These are phyloP conservation scores for Fusarium udum DNA, from an alignment of 2,329 filamentous ascomycete genomes.

Conservation along the genomic window DNA sequence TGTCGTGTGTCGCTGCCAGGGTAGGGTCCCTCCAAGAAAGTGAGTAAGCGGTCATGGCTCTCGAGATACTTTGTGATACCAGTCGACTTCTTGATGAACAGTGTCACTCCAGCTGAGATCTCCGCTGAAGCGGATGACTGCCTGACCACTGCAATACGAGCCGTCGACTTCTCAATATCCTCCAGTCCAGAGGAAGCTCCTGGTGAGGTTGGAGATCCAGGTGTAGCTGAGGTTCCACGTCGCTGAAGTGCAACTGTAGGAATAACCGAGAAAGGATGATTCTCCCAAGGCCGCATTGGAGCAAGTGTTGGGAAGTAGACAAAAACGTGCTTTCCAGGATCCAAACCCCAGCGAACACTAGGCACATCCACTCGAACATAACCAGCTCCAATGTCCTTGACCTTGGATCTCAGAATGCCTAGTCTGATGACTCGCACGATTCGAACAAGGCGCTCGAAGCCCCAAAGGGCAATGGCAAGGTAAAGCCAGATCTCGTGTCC, in stretches of 20 bases:
- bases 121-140: not conserved
- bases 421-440: constrained; percentile 30
- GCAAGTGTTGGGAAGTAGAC: constrained; percentile 16
- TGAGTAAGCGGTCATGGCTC: constrained; percentile 9
- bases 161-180: not conserved
- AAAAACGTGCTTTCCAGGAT: constrained; percentile 11
- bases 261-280: constrained; percentile 13
- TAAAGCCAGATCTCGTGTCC: constrained; percentile 54
- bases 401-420: constrained; percentile 33
- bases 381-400: constrained; percentile 9
- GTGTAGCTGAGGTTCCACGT: not conserved
- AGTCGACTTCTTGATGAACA: constrained; percentile 5
- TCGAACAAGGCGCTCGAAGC: constrained; percentile 43
- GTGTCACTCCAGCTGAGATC: not conserved
- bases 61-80: constrained; percentile 7
- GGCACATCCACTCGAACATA: not conserved
- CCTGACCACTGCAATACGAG: not conserved
- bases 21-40: not conserved
- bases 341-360: not conserved
- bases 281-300: constrained; percentile 5
- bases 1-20: not conserved
- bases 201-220: not conserved
- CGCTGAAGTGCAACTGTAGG: constrained; percentile 1
- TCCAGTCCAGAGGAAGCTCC: not conserved
- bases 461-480: constrained; percentile 44